These are phyloP conservation scores for Fusarium transvaalense DNA, from an alignment of 2,329 filamentous ascomycete species.

Conservation along the genomic window DNA sequence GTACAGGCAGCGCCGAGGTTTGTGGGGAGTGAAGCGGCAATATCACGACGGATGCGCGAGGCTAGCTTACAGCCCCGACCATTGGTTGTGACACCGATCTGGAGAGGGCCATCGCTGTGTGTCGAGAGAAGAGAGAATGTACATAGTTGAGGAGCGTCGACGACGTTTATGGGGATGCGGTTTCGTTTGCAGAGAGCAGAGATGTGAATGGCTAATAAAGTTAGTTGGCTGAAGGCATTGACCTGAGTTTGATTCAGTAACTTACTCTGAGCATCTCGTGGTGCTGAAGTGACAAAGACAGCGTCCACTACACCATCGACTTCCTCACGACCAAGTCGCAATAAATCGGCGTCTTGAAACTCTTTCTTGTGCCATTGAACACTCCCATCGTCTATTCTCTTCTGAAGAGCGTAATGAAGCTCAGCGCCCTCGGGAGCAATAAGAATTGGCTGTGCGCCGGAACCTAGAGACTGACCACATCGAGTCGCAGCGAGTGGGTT, in stretches of 20 bases:
- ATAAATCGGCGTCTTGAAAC: constrained; percentile 80
- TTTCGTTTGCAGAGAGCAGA: constrained; percentile 80
- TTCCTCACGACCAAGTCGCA: constrained; percentile 81
- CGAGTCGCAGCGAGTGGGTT: constrained; percentile 89
- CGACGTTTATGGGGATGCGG: constrained; percentile 92
- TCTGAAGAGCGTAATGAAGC: constrained; percentile 69
- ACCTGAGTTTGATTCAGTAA: constrained; percentile 19
- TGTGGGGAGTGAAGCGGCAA: constrained; percentile 81
- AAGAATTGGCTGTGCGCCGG: constrained; percentile 84
- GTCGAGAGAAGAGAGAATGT: constrained; percentile 91
- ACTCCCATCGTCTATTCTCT: constrained; percentile 73
- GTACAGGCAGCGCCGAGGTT: constrained; percentile 82
- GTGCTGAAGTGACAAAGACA: constrained; percentile 82
- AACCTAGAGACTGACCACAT: constrained; percentile 81
- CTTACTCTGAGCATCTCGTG: constrained; percentile 60
- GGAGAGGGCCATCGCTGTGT: constrained; percentile 88
- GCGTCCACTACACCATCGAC: constrained; percentile 85
- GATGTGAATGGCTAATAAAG: constrained; percentile 69
- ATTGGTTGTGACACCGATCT: constrained; percentile 95
- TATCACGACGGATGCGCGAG: constrained; percentile 87
- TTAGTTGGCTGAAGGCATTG: neutral
- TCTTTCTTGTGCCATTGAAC: constrained; percentile 74
- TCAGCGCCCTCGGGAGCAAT: constrained; percentile 76
- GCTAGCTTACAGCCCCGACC: constrained; percentile 95
- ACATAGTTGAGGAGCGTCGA: constrained; percentile 87